phyloP scores from a whole-genome alignment of 1,284 basidiomycete species.

The Ganoderma resinaceum region DNA sequence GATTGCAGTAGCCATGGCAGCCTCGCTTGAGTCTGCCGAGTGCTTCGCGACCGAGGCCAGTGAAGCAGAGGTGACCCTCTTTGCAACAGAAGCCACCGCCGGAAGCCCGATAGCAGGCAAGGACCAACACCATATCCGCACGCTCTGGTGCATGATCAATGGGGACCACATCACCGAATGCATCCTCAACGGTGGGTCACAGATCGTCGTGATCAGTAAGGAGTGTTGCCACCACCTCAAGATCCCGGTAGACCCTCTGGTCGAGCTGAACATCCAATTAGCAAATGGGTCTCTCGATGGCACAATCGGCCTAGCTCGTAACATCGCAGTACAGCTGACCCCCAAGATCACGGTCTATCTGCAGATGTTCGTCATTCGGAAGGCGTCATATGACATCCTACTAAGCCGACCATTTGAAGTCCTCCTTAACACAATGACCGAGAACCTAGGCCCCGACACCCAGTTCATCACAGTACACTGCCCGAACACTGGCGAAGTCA shows the following conservation, averaged over 20 bases:
- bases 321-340: background rate
- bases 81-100: no score
- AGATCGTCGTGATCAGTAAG: background rate
- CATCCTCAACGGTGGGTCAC: background rate
- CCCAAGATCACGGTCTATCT: conserved; percentile 19
- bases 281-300: background rate
- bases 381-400: conserved; percentile 41
- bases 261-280: background rate
- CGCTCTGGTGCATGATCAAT: background rate
- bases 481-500: conserved; percentile 32
- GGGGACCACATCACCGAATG: background rate
- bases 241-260: background rate
- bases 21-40: background rate
- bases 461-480: conserved; percentile 37
- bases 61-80: no score
- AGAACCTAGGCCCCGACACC: conserved; percentile 31
- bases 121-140: background rate
- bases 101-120: no score
- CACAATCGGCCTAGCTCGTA: background rate
- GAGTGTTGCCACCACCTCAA: background rate
- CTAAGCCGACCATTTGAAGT: conserved; percentile 44
- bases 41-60: background rate
- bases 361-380: conserved; percentile 36
- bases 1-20: no score
- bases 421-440: conserved; percentile 35